These are phyloP conservation scores for Colletotrichum sidae DNA, from an alignment of 2,329 filamentous ascomycete genomes.

Conservation along the genomic window DNA sequence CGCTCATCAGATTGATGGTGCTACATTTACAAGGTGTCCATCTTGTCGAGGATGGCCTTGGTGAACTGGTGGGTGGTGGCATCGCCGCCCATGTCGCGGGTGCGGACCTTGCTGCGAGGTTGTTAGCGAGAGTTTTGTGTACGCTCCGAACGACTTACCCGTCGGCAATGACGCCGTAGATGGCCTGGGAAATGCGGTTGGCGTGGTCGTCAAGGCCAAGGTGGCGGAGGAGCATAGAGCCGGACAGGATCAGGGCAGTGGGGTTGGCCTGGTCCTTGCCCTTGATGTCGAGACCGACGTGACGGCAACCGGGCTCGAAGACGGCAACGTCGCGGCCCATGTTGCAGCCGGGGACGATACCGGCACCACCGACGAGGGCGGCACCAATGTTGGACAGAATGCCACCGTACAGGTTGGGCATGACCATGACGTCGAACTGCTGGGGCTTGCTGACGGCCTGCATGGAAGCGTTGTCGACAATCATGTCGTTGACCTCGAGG, in stretches of 20 bases:
- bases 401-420: constrained; percentile 99
- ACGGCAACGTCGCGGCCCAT: constrained; percentile 99
- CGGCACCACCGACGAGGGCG: constrained; percentile 94
- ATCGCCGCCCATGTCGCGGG: constrained; percentile 94
- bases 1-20: neutral
- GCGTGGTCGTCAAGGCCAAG: constrained; percentile 97
- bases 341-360: constrained; percentile 98
- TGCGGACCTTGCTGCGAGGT: constrained; percentile 78
- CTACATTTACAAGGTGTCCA: constrained; percentile 78
- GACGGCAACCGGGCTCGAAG: constrained; percentile 98
- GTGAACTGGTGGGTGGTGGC: constrained; percentile 96
- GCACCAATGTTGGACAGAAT: constrained; percentile 99
- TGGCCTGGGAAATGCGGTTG: constrained; percentile 94
- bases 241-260: constrained; percentile 92
- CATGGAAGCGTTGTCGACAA: constrained; percentile 99
- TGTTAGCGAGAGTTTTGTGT: constrained; percentile 51
- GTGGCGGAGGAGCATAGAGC: constrained; percentile 97
- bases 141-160: constrained; percentile 69
- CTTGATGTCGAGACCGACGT: constrained; percentile 99
- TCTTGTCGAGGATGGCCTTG: constrained; percentile 91
- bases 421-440: constrained; percentile 99
- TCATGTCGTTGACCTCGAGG: constrained; percentile 98
- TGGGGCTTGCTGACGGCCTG: constrained; percentile 96
- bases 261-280: constrained; percentile 99
- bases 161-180: constrained; percentile 84